Conservation (phyloP, 2,329 filamentous ascomycete genomes). For the Akanthomyces lecanii region DNA sequence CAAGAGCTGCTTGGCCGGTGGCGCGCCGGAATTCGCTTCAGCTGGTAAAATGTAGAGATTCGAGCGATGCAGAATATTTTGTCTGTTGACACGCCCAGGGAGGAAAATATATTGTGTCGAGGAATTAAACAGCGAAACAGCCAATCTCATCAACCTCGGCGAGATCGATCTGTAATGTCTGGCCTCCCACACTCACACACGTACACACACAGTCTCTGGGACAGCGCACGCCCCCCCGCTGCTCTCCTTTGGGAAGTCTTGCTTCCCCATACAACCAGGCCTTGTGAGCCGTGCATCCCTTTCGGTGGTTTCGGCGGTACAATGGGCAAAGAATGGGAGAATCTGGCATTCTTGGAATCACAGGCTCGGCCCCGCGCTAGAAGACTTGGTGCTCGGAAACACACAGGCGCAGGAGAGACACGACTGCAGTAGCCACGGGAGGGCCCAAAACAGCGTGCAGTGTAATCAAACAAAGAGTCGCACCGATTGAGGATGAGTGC, state of each 20-base stretch:
- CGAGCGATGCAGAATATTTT: no score
- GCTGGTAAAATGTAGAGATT: no score
- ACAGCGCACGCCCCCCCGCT: background rate
- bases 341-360: no score
- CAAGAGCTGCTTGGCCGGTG: no score
- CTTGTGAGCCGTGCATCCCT: background rate
- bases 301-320: constrained; percentile 10
- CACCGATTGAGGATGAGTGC: background rate
- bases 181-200: background rate
- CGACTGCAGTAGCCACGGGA: no score
- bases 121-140: background rate
- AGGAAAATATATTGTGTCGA: background rate
- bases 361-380: no score
- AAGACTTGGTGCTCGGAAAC: no score
- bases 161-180: constrained; percentile 13
- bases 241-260: background rate
- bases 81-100: no score
- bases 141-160: background rate
- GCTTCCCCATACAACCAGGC: background rate
- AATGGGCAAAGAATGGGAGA: background rate
- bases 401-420: no score
- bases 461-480: background rate
- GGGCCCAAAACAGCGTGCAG: no score
- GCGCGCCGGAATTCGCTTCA: no score
- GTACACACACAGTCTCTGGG: background rate